Conservation (phyloP, 768 basidiomycete species). For the Megacollybia marginata region DNA sequence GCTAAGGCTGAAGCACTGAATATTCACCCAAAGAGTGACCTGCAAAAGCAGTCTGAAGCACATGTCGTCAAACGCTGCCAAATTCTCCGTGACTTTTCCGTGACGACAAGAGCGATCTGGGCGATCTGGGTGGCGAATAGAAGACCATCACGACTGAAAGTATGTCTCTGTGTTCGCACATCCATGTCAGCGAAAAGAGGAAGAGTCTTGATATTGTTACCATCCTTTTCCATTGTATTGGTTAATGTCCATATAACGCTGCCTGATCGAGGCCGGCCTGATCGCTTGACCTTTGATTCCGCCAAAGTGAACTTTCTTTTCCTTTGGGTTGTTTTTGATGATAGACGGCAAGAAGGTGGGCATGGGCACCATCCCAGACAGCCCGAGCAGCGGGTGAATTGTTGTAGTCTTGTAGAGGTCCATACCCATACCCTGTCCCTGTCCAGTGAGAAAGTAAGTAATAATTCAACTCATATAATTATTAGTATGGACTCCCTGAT, state of each 20-base stretch:
- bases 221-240: constrained; percentile 97
- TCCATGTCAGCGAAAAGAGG: constrained; percentile 96
- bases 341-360: constrained; percentile 92
- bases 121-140: constrained; percentile 98
- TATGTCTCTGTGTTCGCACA: constrained; percentile 90
- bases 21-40: constrained; percentile 99
- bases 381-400: constrained; percentile 88
- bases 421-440: constrained; percentile 99
- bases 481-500: no score
- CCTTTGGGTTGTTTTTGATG: constrained; percentile 98
- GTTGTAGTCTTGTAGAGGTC: constrained; percentile 94
- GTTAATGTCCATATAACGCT: constrained; percentile 99
- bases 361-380: constrained; percentile 96
- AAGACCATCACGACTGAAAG: constrained; percentile 93
- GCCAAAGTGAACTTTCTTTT: constrained; percentile 98
- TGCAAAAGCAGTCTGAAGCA: constrained; percentile 92
- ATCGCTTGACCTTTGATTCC: constrained; percentile 99
- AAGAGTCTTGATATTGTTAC: constrained; percentile 90
- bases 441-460: constrained; percentile 99
- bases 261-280: no score
- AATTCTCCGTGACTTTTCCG: no score
- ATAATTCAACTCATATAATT: no score
- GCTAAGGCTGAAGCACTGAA: constrained; percentile 94
- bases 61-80: constrained; percentile 98
- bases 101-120: constrained; percentile 96